Conservation (phyloP, 2,329 filamentous ascomycete genomes). For the Ampelomyces quisqualis region DNA sequence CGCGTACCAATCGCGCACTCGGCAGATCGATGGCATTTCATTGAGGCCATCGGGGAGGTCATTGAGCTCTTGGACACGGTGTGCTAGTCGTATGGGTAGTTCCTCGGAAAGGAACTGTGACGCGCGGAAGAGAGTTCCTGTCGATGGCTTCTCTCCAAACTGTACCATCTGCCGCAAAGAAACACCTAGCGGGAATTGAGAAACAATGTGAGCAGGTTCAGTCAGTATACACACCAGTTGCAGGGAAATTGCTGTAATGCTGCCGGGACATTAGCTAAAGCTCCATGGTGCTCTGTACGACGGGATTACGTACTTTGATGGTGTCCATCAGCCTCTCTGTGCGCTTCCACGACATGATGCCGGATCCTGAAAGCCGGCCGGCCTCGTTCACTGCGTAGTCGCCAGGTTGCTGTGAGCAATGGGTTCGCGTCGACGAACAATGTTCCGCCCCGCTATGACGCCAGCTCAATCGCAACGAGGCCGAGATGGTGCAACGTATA, state of each 20-base stretch:
- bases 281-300: constrained; percentile 6
- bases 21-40: constrained; percentile 95
- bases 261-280: constrained; percentile 28
- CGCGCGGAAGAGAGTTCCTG: constrained; percentile 89
- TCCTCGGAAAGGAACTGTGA: constrained; percentile 99
- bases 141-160: constrained; percentile 91
- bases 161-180: constrained; percentile 99
- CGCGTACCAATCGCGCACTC: constrained; percentile 97
- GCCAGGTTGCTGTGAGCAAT: constrained; percentile 32
- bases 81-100: constrained; percentile 91
- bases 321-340: constrained; percentile 90
- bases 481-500: constrained; percentile 27
- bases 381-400: constrained; percentile 32
- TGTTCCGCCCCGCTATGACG: constrained; percentile 39
- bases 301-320: constrained; percentile 61
- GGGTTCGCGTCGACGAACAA: constrained; percentile 13
- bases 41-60: constrained; percentile 92
- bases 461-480: constrained; percentile 26
- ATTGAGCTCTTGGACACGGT: constrained; percentile 91
- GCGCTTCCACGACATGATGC: constrained; percentile 88
- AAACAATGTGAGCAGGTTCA: neutral
- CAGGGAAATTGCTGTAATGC: constrained; percentile 95
- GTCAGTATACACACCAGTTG: constrained; percentile 76
- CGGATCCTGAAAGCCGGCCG: constrained; percentile 39
- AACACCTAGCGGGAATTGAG: constrained; percentile 37